Evolutionary conservation across 164 flowering plant genomes (phyloP).

Genomic region (Paratinospora sagittata): DNA sequence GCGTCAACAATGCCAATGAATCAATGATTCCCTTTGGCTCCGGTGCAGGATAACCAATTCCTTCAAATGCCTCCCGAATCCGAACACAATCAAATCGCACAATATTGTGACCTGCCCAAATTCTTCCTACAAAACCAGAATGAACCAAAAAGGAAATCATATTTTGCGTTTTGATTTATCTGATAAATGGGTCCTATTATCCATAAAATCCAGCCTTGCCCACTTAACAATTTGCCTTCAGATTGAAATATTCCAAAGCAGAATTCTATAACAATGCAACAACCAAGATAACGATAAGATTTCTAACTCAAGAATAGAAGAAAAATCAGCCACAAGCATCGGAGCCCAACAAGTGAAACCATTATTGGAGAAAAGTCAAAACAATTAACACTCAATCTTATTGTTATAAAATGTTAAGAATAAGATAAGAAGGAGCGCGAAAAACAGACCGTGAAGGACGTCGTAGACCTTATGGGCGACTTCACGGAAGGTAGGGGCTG

Average conservation of each 20-base stretch:
- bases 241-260: neutral
- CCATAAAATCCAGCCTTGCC: neutral
- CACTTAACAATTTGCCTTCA: neutral
- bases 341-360: neutral
- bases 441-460: slow-evolving; percentile 60
- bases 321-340: neutral
- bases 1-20: slow-evolving; percentile 62
- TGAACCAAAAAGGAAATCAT: neutral
- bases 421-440: neutral
- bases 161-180: slow-evolving; percentile 4
- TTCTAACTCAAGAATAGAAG: too few species aligned
- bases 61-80: slow-evolving; percentile 81
- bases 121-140: slow-evolving; percentile 38
- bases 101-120: slow-evolving; percentile 99
- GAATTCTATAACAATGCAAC: neutral
- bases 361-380: neutral
- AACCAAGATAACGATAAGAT: too few species aligned
- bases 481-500: slow-evolving; percentile 60
- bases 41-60: slow-evolving; percentile 60
- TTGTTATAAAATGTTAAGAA: too few species aligned
- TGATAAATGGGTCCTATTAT: neutral
- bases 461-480: slow-evolving; percentile 66
- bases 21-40: slow-evolving; percentile 78
- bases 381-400: too few species aligned
- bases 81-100: slow-evolving; percentile 74